Evolutionary conservation across 2,329 filamentous ascomycete genomes (phyloP), one percentile per base, ranked within the genome.

Genomic region (Pseudogymnoascus sp.): DNA sequence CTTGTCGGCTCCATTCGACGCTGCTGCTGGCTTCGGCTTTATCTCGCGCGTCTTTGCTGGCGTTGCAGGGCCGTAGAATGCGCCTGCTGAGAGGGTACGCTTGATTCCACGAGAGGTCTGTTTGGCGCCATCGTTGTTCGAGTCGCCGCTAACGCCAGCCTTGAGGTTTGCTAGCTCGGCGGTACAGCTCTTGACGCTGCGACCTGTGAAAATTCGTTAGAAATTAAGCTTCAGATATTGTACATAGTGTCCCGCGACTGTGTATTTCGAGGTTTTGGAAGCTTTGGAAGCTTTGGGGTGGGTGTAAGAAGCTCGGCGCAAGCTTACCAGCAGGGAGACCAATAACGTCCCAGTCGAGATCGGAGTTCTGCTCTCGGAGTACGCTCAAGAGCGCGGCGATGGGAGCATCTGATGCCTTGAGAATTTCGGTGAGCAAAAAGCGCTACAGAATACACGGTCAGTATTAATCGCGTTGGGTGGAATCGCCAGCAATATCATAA

Each of bases 391-490:
- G 73, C 64, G 79, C 68, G 64, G 72, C 71, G 65, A 75, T 73
- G 50, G 74, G 69, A 47, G 77, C 70, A 60, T 74, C 72, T 54
- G 74, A 71, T 26, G 74, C 72, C 68, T 79, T 81, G 65, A 81
- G 71, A 64, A 80, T 76, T 67, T 81, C 78, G 66, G 77, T 74
- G 64, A 81, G 74, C 62, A 81, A 69, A 65, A 75, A 74, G 29
- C 62, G 64, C 64, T 66, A 26, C 31, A 44, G 33, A 47, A 15
- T 21, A 29, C 36, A 40, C 11, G n/a, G 39, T 60, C 36, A 50
- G 58, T 33, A 59, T 29, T 41, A 33, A 24, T 40, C 35, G 50
- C 60, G 37, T 9, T 11, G 8, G 26, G 31, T 33, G 37, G 24
- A 47, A 60, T 33, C 58, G 15, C 24, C 41, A 29, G 17, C 24